Base-by-base conservation (phyloP, 257 asterid species). In the Verbena officinalis region DNA sequence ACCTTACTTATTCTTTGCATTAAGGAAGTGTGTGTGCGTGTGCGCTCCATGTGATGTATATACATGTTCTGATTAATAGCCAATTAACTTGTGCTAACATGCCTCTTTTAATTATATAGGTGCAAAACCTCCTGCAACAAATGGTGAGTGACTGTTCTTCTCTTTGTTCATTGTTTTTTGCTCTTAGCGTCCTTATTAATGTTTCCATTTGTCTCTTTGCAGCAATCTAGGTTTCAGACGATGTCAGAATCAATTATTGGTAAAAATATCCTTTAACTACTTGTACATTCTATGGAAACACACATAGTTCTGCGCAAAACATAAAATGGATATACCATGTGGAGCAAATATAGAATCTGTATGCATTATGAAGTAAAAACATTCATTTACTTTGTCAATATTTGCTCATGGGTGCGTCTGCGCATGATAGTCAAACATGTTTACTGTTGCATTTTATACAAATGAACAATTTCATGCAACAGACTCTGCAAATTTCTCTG, bases 171-270 rank as follows among this genome's bases (percentile, higher is more conserved):
- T 45, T 44, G 17, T 39, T 27, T 34, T 14, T 34, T 21, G 40
- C 48, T 55, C 57, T 48, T 56, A 59, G 33, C 24, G 54, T 27
- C 9, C 52, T 67, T 54, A 19, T 61, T 57, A 19, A 40, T 65
- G 36, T 27, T 20, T 45, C 20, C 38, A 12, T 24, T n/a, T 46
- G 39, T 48, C 62, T 59, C 33, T 45, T 62, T 65, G 77, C 94
- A 89, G 97, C 97, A 86, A 89, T 59, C 75, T 22, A 83, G 97
- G 88, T 90, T 87, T 74, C 95, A 83, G 74, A 71, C 83, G 16
- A 90, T 90, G 97, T 89, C 95, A 0, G 89, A 87, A 22, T 87
- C 95, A 50, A 84, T 90, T 79, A 81, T 90, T 64, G 31, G 72
- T 11, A 90, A 90, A 74, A 85, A 90, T 87, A 87, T 90, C 94